A percentile compares a stretch with the other conserved stretches of the same genome.
These are phyloP conservation scores for Penicillium nucicola DNA, from an alignment of 495 filamentous ascomycete species.

Conservation along the genomic window DNA sequence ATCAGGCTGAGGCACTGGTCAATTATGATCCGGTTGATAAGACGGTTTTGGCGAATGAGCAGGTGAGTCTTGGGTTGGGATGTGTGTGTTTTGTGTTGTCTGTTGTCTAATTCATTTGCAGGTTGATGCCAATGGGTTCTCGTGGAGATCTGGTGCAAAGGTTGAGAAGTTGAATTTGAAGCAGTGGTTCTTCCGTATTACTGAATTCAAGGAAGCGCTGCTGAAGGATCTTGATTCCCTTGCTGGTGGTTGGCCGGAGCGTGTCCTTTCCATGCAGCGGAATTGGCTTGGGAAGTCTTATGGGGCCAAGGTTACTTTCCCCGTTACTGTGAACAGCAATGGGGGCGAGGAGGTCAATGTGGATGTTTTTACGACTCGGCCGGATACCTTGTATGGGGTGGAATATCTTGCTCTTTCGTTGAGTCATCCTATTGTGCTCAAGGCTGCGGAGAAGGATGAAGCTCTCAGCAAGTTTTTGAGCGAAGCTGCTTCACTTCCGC, in stretches of 20 bases:
- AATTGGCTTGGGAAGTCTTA: slow-evolving; percentile 84
- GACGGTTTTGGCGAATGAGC: slow-evolving; percentile 88
- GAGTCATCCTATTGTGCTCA: slow-evolving; percentile 65
- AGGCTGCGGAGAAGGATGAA: slow-evolving; percentile 54
- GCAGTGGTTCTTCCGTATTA: slow-evolving; percentile 90
- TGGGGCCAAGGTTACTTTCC: slow-evolving; percentile 71
- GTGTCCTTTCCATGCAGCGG: slow-evolving; percentile 77
- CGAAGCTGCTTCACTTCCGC: slow-evolving; percentile 55
- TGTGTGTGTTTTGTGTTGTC: slow-evolving; percentile 3
- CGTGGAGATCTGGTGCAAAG: slow-evolving; percentile 84
- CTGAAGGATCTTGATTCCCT: slow-evolving; percentile 69
- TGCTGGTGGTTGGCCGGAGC: slow-evolving; percentile 69
- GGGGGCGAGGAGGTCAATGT: slow-evolving; percentile 38
- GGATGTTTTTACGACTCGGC: slow-evolving; percentile 79
- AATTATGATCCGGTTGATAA: slow-evolving; percentile 90
- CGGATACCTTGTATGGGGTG: slow-evolving; percentile 80
- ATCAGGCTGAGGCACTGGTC: slow-evolving; percentile 74
- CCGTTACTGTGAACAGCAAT: slow-evolving; percentile 39
- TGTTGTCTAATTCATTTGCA: slow-evolving; percentile 10
- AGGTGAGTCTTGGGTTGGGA: slow-evolving; percentile 34
- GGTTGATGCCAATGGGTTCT: slow-evolving; percentile 76
- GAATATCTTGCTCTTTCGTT: slow-evolving; percentile 80
- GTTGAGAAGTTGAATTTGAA: slow-evolving; percentile 77
- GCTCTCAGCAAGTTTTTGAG: slow-evolving; percentile 66
- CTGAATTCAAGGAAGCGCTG: slow-evolving; percentile 69